A percentile compares a stretch with the other conserved stretches of the same genome.
These are phyloP conservation scores for Microcos paniculata DNA, from an alignment of 345 rosid species.

Conservation along the genomic window DNA sequence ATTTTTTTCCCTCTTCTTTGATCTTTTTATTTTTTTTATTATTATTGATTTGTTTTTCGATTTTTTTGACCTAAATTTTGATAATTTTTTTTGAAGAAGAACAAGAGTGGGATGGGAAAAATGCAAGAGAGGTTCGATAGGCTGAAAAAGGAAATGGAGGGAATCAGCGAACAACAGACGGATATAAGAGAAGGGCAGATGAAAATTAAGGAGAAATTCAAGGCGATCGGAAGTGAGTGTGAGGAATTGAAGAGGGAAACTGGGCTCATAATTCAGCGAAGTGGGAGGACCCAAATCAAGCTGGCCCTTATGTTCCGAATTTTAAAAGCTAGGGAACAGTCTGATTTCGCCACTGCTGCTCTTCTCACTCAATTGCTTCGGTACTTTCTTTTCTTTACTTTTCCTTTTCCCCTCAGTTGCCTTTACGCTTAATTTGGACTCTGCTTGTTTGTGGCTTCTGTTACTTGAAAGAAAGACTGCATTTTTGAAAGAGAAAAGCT, in stretches of 20 bases:
- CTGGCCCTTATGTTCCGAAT: not conserved
- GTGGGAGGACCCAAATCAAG: not conserved
- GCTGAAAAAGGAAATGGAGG: not conserved
- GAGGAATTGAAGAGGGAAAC: slow-evolving; percentile 8
- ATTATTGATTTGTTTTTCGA: not conserved
- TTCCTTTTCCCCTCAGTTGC: not conserved
- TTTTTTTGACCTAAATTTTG: not conserved
- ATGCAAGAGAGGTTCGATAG: not conserved
- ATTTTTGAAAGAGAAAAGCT: too few relatives aligned
- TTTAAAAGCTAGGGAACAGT: not conserved
- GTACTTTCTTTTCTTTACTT: not conserved
- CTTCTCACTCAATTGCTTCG: not conserved
- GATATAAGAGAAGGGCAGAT: not conserved
- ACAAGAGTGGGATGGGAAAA: not conserved
- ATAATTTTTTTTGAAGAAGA: not conserved
- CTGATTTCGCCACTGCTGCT: not conserved
- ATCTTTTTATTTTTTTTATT: not conserved
- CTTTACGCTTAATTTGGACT: not conserved
- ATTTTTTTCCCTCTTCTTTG: not conserved
- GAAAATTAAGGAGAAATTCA: not conserved
- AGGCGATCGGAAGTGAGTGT: not conserved
- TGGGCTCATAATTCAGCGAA: not conserved
- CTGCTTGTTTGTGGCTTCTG: not conserved
- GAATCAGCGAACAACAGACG: not conserved
- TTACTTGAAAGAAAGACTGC: not conserved